Evolutionary conservation across 2,329 filamentous ascomycete genomes (phyloP), one percentile per base, ranked within the genome.

Genomic region (Alternaria brassicae): DNA sequence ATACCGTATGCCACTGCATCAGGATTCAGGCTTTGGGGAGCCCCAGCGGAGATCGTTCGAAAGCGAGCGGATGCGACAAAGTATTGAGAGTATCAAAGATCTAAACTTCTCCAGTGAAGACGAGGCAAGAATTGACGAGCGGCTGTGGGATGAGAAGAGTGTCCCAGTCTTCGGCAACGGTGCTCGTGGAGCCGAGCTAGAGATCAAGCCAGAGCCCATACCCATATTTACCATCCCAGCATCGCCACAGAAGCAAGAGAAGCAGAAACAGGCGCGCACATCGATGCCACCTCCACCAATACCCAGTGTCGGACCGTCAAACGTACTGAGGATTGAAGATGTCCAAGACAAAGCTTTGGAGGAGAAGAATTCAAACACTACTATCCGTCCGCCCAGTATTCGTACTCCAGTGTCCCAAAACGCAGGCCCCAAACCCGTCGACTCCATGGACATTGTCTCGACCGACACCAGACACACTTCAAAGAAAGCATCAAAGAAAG

Each of bases 11-110:
- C 76, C 75, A 12, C 50, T 73, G 5, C 75, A 77, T 53, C 72
- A 78, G 53, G 76, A 78, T 47, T 77, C 76, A 10, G 75, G 75
- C 0, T 76, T 78, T 51, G 68, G 60, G 15, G 67, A 72, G 17
- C 42, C 60, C 12, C 58, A 66, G 27, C 62, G 63, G 4, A 41
- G 62, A 4, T 66, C 65, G 6, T 69, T 62, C 27, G 72, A 76
- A 15, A 69, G 53, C 40, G 72, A 74, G 47, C 54, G 62, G 2
- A 70, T 74, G 41, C 62, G 71, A 8, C 63, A 67, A 28, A 71
- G 69, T 27, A 53, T 75, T 28, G 60, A 67, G 15, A 70, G 62
- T 23, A 66, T 70, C 53, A 55, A 54, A n/a, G 64, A 70, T 25
- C 23, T 66, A 28, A 61, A 45, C 12, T 45, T 40, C 10, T 54